Percentiles rank a stretch among this genome's conserved stretches.
phyloP scores from a whole-genome alignment of 495 filamentous ascomycete species.

The Annulohypoxylon bovei region DNA sequence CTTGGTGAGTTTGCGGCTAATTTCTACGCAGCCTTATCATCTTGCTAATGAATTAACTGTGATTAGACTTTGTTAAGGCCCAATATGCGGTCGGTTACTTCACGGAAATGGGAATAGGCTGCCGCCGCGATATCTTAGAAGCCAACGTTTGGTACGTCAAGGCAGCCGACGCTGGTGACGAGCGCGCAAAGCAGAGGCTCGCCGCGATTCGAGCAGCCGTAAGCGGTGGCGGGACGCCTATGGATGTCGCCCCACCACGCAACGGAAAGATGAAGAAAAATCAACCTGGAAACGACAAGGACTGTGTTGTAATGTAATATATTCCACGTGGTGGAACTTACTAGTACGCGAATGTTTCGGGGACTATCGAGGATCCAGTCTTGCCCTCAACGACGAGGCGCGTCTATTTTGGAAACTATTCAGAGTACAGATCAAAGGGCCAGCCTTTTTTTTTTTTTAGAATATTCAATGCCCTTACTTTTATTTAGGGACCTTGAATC shows the following conservation, averaged over 20 bases:
- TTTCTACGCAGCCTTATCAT: background rate
- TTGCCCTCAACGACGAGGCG: conserved; percentile 8
- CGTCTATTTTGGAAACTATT: conserved; percentile 36
- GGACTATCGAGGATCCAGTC: background rate
- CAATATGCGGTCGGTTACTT: conserved; percentile 97
- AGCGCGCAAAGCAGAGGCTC: conserved; percentile 84
- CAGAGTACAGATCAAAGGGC: conserved; percentile 20
- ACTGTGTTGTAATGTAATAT: conserved; percentile 69
- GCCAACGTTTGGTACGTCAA: conserved; percentile 99
- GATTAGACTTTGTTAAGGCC: conserved; percentile 84
- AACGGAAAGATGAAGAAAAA: conserved; percentile 62
- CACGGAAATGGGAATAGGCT: conserved; percentile 97
- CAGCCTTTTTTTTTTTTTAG: conserved; percentile 25
- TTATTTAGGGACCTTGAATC: conserved; percentile 6
- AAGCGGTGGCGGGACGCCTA: conserved; percentile 73
- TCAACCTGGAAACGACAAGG: conserved; percentile 61
- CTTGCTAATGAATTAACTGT: conserved; percentile 21
- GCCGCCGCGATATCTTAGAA: conserved; percentile 89
- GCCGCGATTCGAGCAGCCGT: conserved; percentile 87
- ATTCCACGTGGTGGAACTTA: conserved; percentile 14
- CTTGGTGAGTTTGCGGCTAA: conserved; percentile 67
- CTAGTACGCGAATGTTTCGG: background rate
- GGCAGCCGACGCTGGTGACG: conserved; percentile 91
- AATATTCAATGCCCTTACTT: conserved; percentile 25
- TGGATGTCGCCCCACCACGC: conserved; percentile 60